Conservation (phyloP, 768 basidiomycete species). For the Omphalotus guepiniiformis region DNA sequence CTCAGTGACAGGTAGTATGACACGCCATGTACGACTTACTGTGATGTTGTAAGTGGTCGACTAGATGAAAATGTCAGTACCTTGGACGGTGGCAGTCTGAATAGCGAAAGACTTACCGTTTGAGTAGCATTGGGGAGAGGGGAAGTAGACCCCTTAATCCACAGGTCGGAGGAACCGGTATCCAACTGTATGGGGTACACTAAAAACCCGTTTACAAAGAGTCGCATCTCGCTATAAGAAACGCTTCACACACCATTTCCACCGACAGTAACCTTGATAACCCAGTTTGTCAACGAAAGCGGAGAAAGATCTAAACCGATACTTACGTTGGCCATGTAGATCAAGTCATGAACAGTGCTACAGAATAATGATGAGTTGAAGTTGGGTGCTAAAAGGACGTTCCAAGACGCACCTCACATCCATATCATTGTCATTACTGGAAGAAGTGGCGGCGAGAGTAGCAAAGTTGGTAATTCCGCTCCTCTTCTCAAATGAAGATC, state of each 20-base stretch:
- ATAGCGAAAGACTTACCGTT: conserved; percentile 37
- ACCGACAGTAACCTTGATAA: conserved; percentile 59
- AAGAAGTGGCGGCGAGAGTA: conserved; percentile 23
- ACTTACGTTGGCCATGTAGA: conserved; percentile 76
- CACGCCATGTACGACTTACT: conserved; percentile 30
- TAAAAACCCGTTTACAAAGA: conserved; percentile 22
- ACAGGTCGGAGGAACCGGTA: conserved; percentile 82
- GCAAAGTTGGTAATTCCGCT: conserved; percentile 28
- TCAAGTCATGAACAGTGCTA: conserved; percentile 71
- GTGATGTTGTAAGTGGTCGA: conserved; percentile 54
- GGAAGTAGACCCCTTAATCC: conserved; percentile 48
- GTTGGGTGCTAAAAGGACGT: background rate
- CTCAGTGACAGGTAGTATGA: conserved; percentile 3
- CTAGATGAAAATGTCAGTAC: conserved; percentile 26
- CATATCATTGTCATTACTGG: conserved; percentile 29
- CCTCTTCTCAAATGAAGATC: conserved; percentile 31
- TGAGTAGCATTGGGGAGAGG: conserved; percentile 45
- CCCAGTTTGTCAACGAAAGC: background rate
- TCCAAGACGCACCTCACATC: conserved; percentile 45
- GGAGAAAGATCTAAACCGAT: conserved; percentile 10
- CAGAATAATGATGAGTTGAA: conserved; percentile 15
- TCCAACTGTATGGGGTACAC: conserved; percentile 77
- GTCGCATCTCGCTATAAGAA: background rate
- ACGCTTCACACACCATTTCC: conserved; percentile 43
- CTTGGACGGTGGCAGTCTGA: conserved; percentile 1